Evolutionary conservation across 1,284 basidiomycete species (phyloP).

Genomic region (Leccinum variabile): DNA sequence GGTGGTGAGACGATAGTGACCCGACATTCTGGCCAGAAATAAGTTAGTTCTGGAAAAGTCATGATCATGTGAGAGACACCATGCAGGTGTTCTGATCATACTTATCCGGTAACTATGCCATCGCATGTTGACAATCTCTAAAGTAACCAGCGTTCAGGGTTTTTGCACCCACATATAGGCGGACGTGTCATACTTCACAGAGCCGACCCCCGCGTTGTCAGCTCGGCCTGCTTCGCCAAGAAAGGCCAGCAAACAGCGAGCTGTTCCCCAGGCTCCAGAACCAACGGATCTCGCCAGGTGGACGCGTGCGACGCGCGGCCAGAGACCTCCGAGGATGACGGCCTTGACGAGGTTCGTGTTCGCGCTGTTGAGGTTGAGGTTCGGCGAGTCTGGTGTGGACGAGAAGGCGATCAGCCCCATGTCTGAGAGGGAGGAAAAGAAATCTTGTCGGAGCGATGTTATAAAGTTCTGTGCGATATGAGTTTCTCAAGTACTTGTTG

Average conservation of each 20-base stretch:
- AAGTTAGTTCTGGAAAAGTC: too few relatives aligned
- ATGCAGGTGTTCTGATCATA: too few relatives aligned
- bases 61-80: too few relatives aligned
- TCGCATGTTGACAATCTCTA: constrained; percentile 7
- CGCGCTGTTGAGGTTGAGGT: constrained; percentile 57
- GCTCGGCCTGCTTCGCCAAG: constrained; percentile 22
- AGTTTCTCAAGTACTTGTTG: neutral
- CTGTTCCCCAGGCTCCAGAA: constrained; percentile 20
- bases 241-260: constrained; percentile 22
- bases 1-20: too few relatives aligned
- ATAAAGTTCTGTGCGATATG: constrained; percentile 69
- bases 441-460: constrained; percentile 75
- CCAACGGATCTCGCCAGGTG: constrained; percentile 45
- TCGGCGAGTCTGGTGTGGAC: constrained; percentile 46
- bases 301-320: constrained; percentile 77
- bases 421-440: constrained; percentile 69
- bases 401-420: constrained; percentile 67
- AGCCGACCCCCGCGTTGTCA: constrained; percentile 14
- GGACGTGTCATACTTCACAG: constrained; percentile 41
- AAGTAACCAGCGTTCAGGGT: neutral
- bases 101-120: too few relatives aligned
- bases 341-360: constrained; percentile 79
- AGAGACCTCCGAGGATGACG: constrained; percentile 80
- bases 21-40: too few relatives aligned
- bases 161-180: constrained; percentile 30